Percentiles rank a stretch among this genome's conserved stretches.
phyloP scores from a whole-genome alignment of 139 green algal species.

The Chlorella sp. region DNA sequence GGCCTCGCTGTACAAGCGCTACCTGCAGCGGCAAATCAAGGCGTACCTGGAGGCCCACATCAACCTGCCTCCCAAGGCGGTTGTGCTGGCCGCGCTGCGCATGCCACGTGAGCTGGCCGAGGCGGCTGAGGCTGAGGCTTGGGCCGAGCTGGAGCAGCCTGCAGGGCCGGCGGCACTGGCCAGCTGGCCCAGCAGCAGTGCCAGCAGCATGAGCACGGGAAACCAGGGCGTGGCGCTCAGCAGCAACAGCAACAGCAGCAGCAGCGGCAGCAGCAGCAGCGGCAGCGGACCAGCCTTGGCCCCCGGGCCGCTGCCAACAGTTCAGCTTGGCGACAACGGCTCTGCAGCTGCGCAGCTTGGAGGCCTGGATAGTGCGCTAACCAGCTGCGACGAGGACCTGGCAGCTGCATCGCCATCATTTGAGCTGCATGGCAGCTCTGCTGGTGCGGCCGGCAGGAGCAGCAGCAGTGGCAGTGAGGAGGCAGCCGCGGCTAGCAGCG shows the following conservation, averaged over 20 bases:
- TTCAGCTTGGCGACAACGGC: too few relatives aligned
- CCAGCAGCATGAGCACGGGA: background rate
- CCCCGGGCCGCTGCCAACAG: too few relatives aligned
- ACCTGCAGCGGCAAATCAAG: constrained; percentile 60
- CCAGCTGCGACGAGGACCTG: too few relatives aligned
- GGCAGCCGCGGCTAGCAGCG: background rate
- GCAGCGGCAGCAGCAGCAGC: background rate
- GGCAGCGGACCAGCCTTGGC: too few relatives aligned
- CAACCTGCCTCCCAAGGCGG: constrained; percentile 61
- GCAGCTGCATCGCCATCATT: too few relatives aligned
- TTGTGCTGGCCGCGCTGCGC: constrained; percentile 69
- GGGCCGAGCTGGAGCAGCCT: background rate
- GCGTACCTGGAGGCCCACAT: constrained; percentile 65
- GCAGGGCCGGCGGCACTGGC: background rate
- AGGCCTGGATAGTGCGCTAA: too few relatives aligned
- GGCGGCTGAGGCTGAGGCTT: background rate
- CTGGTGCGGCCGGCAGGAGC: background rate
- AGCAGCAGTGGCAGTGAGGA: background rate
- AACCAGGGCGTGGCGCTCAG: background rate
- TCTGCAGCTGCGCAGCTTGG: background rate
- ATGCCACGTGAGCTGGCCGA: constrained; percentile 10
- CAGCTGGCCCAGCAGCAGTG: background rate
- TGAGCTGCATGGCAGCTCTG: too few relatives aligned
- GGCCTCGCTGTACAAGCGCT: constrained; percentile 57
- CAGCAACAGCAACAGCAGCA: constrained; percentile 1